Evolutionary conservation across 2,329 filamentous ascomycete genomes (phyloP), one percentile per base, ranked within the genome.

Genomic region (Coniochaeta hoffmannii): DNA sequence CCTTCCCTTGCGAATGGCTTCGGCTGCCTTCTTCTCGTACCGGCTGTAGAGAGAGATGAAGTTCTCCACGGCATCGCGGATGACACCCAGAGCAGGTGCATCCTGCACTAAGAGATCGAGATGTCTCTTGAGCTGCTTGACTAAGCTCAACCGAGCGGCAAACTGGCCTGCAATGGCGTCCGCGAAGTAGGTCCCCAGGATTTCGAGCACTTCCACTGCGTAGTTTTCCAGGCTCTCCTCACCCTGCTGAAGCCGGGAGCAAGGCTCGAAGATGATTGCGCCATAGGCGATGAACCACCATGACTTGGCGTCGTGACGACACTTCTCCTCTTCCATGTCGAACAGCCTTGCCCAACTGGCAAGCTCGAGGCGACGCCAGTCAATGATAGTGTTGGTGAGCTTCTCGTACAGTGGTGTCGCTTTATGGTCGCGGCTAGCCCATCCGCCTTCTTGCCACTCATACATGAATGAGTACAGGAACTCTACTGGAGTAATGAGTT

Each of bases 221-320:
- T 96, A 90, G 15, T 73, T 69, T 34, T 76, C 73, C 56, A 95
- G 71, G 50, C 85, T 80, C 24, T 80, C 71, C 22, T 80, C 71
- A 1, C 76, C 78, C 24, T 80, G 77, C 56, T 83, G 77, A 1
- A 81, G 74, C 58, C 93, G 78, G 19, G 82, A 80, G 54, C 89
- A 76, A 0, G 92, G 88, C 10, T 86, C 87, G 3, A 85, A 87
- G 62, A 99, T 81, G 41, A 96, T 83, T 4, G 87, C 90, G 69
- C 97, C 90, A 65, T 97, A 99, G 1, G 93, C 91, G 57, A 97
- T 81, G 64, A 97, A 99, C 87, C 92, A 99, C 94, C 94, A 99
- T 15, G 88, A 87, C 63, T 85, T 86, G 2, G 93, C 91, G 65
- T 90, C 87, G 51, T 89, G 81, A 22, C 86, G 77, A 63, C 86